Percentiles rank a stretch among this genome's conserved stretches.
These are phyloP conservation scores for Mollisiaceae sp. DNA, from an alignment of 2,329 filamentous ascomycete species.

Conservation along the genomic window DNA sequence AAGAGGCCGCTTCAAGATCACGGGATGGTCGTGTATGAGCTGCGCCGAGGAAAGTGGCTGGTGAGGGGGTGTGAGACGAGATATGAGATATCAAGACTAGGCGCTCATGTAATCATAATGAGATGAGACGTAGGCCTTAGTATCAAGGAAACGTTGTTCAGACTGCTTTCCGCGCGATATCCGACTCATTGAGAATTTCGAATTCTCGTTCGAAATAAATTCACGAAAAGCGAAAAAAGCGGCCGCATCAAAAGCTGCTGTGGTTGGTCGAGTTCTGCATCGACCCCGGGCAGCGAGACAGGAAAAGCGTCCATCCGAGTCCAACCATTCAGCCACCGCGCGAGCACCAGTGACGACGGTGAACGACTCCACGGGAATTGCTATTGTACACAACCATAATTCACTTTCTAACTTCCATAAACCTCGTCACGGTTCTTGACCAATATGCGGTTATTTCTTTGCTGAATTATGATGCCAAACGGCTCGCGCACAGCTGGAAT, in stretches of 20 bases:
- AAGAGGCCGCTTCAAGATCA: background rate
- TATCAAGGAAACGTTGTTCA: background rate
- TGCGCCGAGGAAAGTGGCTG: background rate
- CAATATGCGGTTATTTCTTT: constrained; percentile 12
- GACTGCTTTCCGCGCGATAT: background rate
- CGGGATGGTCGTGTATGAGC: background rate
- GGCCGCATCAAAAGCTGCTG: background rate
- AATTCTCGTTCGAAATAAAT: constrained; percentile 10
- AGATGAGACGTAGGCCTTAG: background rate
- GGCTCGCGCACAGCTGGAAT: constrained; percentile 12
- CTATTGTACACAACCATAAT: background rate
- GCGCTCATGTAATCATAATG: background rate
- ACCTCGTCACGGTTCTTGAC: background rate
- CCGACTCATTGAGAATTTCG: background rate
- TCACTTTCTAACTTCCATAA: background rate
- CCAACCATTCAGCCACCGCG: background rate
- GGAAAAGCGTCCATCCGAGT: constrained; percentile 2
- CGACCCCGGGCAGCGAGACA: background rate
- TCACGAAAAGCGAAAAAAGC: background rate
- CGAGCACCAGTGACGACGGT: constrained; percentile 6
- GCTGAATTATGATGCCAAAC: constrained; percentile 24
- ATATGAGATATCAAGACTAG: background rate
- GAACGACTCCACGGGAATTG: background rate
- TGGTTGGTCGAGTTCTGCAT: background rate
- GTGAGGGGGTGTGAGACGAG: no score